A percentile compares a stretch with the other conserved stretches of the same genome.
phyloP scores from a whole-genome alignment of 2,329 filamentous ascomycete genomes.

The Ophiostoma fasciatum region DNA sequence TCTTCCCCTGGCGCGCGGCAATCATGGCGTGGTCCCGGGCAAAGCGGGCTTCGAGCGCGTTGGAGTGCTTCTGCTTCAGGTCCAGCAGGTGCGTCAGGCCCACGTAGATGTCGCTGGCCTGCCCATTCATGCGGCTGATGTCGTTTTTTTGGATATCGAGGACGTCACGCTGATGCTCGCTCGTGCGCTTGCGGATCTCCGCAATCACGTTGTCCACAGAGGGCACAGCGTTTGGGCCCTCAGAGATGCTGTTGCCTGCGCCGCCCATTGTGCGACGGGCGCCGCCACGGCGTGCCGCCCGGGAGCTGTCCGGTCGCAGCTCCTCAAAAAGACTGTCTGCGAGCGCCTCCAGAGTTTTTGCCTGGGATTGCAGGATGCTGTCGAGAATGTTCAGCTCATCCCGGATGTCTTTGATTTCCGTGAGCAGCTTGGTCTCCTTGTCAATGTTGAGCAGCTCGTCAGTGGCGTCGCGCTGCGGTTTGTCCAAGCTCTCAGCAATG shows the following conservation, averaged over 20 bases:
- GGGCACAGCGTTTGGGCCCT: no score
- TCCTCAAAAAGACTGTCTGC: conserved; percentile 25
- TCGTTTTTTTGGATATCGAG: conserved; percentile 45
- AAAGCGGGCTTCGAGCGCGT: conserved; percentile 50
- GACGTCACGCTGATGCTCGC: conserved; percentile 40
- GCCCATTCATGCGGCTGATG: conserved; percentile 47
- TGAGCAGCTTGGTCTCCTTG: conserved; percentile 42
- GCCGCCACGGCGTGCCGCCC: neutral
- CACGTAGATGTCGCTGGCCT: conserved; percentile 44
- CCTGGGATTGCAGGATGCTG: conserved; percentile 18
- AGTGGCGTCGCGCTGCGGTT: no score
- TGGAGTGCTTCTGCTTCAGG: conserved; percentile 55
- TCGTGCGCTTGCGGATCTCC: conserved; percentile 38
- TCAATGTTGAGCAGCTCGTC: conserved; percentile 44
- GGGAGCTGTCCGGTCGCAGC: conserved; percentile 5
- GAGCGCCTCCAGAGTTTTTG: conserved; percentile 21
- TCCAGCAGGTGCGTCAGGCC: conserved; percentile 48
- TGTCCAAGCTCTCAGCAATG: no score
- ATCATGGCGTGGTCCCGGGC: conserved; percentile 45
- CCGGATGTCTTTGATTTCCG: conserved; percentile 52
- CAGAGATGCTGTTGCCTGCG: neutral
- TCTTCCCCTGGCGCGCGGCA: conserved; percentile 35
- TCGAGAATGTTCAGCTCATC: conserved; percentile 51
- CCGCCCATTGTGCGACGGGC: no score
- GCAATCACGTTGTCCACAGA: conserved; percentile 3